Evolutionary conservation across 352 stramenopile genomes (phyloP).

Genomic region (Aphanomyces invadans): DNA sequence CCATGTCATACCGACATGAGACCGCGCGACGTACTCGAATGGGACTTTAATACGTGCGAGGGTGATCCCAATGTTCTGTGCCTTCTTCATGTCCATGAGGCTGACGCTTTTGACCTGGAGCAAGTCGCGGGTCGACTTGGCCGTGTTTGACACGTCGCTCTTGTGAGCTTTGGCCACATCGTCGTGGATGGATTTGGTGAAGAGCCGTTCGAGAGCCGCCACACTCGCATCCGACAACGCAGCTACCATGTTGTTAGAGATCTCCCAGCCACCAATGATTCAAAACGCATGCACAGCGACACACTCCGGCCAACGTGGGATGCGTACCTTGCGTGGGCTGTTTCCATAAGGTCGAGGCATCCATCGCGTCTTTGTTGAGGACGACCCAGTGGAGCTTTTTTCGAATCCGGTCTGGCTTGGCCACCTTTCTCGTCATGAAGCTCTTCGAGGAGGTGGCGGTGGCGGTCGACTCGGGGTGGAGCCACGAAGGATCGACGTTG

Average conservation of each 20-base stretch:
- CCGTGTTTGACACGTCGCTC: not conserved
- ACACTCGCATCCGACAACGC: constrained; percentile 64
- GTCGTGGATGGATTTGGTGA: constrained; percentile 60
- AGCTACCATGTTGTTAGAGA: too few species aligned
- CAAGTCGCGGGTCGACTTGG: constrained; percentile 15
- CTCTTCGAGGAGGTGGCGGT: not conserved
- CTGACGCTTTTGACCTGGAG: constrained; percentile 49
- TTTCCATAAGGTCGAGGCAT: constrained; percentile 27
- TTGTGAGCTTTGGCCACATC: not conserved
- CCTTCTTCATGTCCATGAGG: constrained; percentile 84
- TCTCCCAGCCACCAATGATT: too few species aligned
- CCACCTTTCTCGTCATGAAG: constrained; percentile 4
- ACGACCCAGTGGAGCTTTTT: constrained; percentile 76
- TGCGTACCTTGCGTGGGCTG: constrained; percentile 21
- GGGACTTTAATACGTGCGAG: constrained; percentile 64
- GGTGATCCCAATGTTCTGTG: constrained; percentile 82
- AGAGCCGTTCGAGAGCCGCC: constrained; percentile 64
- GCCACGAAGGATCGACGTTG: constrained; percentile 48
- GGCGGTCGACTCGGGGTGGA: constrained; percentile 31
- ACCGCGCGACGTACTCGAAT: constrained; percentile 41
- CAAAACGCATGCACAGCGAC: too few species aligned
- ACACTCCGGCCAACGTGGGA: not conserved
- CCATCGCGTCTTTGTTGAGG: constrained; percentile 36
- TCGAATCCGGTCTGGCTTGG: constrained; percentile 52
- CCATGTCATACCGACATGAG: too few species aligned